These are phyloP conservation scores for Aspergillus baeticus DNA, from an alignment of 495 filamentous ascomycete genomes.

Conservation along the genomic window DNA sequence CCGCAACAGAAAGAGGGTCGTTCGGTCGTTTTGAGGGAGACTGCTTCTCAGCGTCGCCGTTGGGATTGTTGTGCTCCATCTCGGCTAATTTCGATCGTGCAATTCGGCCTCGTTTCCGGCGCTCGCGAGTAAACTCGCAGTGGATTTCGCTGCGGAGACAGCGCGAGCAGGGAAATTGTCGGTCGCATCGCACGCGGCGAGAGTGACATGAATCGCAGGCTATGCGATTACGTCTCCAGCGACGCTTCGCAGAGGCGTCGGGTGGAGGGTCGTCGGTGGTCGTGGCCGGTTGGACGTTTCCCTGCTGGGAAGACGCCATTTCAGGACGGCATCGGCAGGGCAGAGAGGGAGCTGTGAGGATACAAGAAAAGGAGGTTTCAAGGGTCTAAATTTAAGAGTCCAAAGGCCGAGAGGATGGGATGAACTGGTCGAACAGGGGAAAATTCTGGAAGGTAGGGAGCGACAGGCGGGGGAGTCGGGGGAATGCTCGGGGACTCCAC, in stretches of 20 bases:
- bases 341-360: not conserved
- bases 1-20: not conserved
- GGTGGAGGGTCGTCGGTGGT: constrained; percentile 29
- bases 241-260: constrained; percentile 32
- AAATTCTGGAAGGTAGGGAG: not conserved
- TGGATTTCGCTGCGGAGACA: constrained; percentile 43
- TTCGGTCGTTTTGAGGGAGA: not conserved
- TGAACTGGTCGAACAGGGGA: too few species aligned
- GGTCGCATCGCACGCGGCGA: constrained; percentile 49
- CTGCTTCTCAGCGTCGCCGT: constrained; percentile 1
- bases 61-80: not conserved
- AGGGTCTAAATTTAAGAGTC: not conserved
- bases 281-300: constrained; percentile 17
- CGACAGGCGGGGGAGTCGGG: not conserved
- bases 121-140: constrained; percentile 47
- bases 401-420: not conserved
- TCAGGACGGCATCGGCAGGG: constrained; percentile 27
- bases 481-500: not conserved
- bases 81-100: constrained; percentile 31
- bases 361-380: not conserved
- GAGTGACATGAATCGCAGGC: constrained; percentile 48
- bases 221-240: constrained; percentile 47
- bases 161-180: constrained; percentile 46
- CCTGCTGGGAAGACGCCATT: constrained; percentile 39
- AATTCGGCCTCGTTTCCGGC: constrained; percentile 46